Evolutionary conservation across 768 basidiomycete genomes (phyloP).

Genomic region (Krasilnikovozyma curviuscula): DNA sequence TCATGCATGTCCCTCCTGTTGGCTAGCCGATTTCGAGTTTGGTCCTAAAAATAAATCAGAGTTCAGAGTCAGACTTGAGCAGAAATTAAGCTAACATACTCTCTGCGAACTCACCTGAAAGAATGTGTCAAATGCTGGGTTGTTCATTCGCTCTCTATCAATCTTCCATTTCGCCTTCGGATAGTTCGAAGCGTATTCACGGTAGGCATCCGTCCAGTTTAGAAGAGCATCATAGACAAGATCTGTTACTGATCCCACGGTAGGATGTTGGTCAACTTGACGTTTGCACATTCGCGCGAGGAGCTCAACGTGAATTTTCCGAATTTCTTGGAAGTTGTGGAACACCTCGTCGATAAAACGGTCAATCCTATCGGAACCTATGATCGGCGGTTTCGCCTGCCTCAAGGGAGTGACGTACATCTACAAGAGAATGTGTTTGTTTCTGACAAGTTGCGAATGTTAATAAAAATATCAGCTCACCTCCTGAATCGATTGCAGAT

Average conservation of each 20-base stretch:
- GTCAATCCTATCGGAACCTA: constrained; percentile 16
- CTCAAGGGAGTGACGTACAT: constrained; percentile 27
- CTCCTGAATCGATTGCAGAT: constrained; percentile 63
- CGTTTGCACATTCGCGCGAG: constrained; percentile 22
- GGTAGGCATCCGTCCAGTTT: constrained; percentile 27
- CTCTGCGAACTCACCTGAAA: constrained; percentile 15
- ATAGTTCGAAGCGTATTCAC: constrained; percentile 26
- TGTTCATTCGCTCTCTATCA: constrained; percentile 21
- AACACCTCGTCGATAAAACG: constrained; percentile 6
- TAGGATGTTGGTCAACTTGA: constrained; percentile 28
- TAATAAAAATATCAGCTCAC: too few species aligned
- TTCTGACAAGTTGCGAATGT: too few species aligned
- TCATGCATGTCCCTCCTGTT: constrained; percentile 76
- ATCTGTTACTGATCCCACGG: constrained; percentile 23
- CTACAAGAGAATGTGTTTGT: too few species aligned
- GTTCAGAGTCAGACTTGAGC: not conserved
- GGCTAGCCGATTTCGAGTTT: constrained; percentile 33
- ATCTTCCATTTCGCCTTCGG: constrained; percentile 27
- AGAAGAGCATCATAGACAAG: constrained; percentile 26
- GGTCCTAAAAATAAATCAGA: not conserved
- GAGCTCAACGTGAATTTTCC: constrained; percentile 22
- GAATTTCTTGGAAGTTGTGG: constrained; percentile 13
- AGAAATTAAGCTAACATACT: not conserved
- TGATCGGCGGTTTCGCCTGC: constrained; percentile 49
- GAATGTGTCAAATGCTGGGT: constrained; percentile 21